Conservation (phyloP, 164 flowering plant genomes). For the Kalanchoe fedtschenkoi region DNA sequence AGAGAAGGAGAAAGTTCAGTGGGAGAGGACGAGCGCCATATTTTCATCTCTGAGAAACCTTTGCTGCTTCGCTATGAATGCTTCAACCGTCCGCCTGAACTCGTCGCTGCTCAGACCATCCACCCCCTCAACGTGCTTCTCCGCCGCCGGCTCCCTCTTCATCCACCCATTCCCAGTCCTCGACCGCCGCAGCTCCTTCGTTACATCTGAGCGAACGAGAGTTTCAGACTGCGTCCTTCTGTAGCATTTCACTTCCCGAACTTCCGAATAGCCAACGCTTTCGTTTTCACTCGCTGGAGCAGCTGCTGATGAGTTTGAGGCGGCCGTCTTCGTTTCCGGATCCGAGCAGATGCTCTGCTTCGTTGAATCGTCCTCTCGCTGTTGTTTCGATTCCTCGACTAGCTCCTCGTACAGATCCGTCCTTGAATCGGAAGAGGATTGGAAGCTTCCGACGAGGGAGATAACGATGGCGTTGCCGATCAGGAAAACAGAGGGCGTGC, state of each 20-base stretch:
- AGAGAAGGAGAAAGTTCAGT: neutral
- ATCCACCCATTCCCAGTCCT: neutral
- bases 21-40: neutral
- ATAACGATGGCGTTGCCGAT: conserved; percentile 30
- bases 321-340: too few species aligned
- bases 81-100: conserved; percentile 1
- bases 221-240: neutral
- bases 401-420: conserved; percentile 14
- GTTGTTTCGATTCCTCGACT: conserved; percentile 4
- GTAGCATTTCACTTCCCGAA: neutral
- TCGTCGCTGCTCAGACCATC: neutral
- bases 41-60: conserved; percentile 1
- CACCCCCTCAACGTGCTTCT: neutral
- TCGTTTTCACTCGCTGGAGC: neutral
- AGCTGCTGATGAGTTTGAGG: too few species aligned
- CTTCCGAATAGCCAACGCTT: neutral
- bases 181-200: neutral
- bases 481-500: conserved; percentile 24
- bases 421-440: neutral
- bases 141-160: neutral
- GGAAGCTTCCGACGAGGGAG: conserved; percentile 11
- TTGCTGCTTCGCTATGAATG: neutral
- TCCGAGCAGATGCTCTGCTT: too few species aligned
- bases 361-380: too few species aligned
- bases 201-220: neutral